Conservation (phyloP, 306 rosid species). For the Vigna nakashimae region DNA sequence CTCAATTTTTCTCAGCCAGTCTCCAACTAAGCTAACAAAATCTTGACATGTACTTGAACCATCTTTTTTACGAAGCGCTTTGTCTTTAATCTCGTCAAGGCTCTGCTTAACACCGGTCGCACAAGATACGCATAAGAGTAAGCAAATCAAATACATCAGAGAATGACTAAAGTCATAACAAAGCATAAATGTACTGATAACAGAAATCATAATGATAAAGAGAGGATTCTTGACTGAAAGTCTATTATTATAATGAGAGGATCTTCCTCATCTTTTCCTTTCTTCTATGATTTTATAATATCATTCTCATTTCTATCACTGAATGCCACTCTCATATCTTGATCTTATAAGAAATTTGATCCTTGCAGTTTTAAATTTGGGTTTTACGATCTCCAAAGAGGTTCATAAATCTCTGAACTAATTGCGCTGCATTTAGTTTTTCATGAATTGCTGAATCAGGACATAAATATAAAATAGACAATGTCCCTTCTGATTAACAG, state of each 20-base stretch:
- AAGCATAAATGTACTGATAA: neutral
- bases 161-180: conserved; percentile 23
- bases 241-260: neutral
- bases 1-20: conserved; percentile 77
- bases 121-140: conserved; percentile 32
- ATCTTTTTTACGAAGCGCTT: conserved; percentile 65
- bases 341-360: conserved; percentile 4
- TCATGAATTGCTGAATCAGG: neutral
- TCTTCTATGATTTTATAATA: conserved; percentile 2
- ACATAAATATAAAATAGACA: neutral
- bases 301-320: neutral
- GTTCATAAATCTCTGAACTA: conserved; percentile 3
- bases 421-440: conserved; percentile 3
- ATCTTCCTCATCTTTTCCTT: conserved; percentile 22
- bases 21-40: conserved; percentile 71
- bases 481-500: neutral
- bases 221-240: neutral
- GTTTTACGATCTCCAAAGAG: neutral
- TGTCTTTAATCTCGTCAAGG: conserved; percentile 72
- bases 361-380: neutral
- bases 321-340: conserved; percentile 6
- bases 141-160: conserved; percentile 29
- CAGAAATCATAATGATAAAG: neutral
- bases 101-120: conserved; percentile 57
- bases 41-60: conserved; percentile 72